Base-by-base conservation (phyloP, 139 green algal genomes). In the Volvox reticuliferus region DNA sequence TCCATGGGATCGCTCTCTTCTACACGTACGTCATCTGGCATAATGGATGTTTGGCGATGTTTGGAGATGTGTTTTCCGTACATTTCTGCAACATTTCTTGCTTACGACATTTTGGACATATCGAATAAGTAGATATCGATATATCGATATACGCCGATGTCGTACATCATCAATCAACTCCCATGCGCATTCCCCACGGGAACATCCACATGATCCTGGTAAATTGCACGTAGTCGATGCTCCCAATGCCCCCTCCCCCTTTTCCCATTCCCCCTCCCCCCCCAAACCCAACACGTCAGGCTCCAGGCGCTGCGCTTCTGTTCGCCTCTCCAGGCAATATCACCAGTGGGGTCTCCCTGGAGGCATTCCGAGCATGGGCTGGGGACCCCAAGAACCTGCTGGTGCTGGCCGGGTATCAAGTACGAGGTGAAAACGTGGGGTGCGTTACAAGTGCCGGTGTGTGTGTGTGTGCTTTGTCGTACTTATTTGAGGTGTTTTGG, bases 251-350 rank as follows among this genome's bases (percentile, higher is more conserved):
- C 1, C 71, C n/a, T 32, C 71, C 71, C 33, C 71, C 71, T 19
- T 30, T 2, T 19, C 76, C 76, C 76, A 37, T 26, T 36, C 32
- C 76, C 19, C 16, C 19, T 19, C 36, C 35, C 17, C 77, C 68
- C 37, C 28, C 79, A 16, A 35, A 5, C 44, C 5, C 44, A n/a
- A n/a, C n/a, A n/a, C 44, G 5, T 37, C 85, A 90, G 86, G 86
- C 86, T 9, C 86, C 71, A 44, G 86, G 86, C 55, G 73, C 86
- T 33, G 86, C 86, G 62, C 95, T 98, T 61, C 95, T 98, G 79
- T 97, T 98, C 92, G 96, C 96, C 26, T 96, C 96, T 14, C 96
- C 96, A 17, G 96, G 96, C 87, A 98, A 97, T 95, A 89, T 98
- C 79, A 92, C 95, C 24, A 96, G 94, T 14, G 96, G 96, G 32